Conservation (phyloP, 768 basidiomycete genomes). For the Russula earlei region DNA sequence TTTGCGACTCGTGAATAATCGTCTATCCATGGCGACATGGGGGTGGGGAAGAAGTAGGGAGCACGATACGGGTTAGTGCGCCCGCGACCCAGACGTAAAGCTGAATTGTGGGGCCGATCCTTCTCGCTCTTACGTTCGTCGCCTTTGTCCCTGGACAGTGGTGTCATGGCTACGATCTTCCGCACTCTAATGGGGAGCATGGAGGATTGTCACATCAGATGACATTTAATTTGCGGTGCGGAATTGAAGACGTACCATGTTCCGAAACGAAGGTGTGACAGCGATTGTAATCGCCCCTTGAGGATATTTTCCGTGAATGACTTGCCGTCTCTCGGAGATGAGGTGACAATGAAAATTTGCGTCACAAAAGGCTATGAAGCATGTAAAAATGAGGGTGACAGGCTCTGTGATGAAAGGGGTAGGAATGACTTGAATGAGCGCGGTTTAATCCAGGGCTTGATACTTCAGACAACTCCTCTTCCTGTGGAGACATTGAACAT, state of each 20-base stretch:
- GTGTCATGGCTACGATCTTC: not conserved
- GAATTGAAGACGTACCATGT: not conserved
- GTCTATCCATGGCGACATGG: slow-evolving; percentile 30
- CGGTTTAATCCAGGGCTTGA: not conserved
- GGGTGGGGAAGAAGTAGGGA: slow-evolving; percentile 51
- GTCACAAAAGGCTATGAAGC: not conserved
- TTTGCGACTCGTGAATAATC: slow-evolving; percentile 24
- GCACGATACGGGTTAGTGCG: slow-evolving; percentile 56
- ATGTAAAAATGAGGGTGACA: not conserved
- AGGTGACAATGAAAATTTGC: not conserved
- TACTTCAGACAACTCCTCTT: not conserved
- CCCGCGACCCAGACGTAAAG: slow-evolving; percentile 3
- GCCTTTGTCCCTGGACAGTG: not conserved
- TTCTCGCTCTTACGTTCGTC: not conserved
- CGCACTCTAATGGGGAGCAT: not conserved
- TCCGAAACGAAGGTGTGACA: not conserved
- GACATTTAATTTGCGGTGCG: not conserved
- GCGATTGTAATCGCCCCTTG: not conserved
- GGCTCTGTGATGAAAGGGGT: not conserved
- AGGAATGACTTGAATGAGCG: not conserved
- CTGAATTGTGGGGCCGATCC: not conserved
- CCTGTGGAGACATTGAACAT: not conserved
- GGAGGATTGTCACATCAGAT: not conserved
- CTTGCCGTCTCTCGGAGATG: not conserved
- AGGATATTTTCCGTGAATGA: not conserved